Base-by-base conservation (phyloP, 345 rosid species). In the Camelina neglecta region DNA sequence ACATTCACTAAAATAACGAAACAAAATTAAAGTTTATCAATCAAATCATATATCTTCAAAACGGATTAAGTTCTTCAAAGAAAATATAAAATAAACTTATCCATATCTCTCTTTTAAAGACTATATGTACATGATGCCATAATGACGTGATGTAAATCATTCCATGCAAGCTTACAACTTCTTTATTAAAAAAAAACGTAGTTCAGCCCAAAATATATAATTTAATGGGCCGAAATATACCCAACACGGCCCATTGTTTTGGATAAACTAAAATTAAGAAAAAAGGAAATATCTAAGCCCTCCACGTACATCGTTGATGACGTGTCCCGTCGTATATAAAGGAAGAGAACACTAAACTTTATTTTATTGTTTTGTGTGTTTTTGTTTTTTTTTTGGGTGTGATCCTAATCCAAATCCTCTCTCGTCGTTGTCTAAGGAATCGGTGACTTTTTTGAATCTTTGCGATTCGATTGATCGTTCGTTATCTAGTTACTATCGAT, bases 401-500 rank as follows among this genome's bases (percentile, higher is more conserved):
- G 50, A 76, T 76, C 80, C 80, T 70, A 51, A 70, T 76, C 80
- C 72, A 70, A 57, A 69, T 45, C 75, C 13, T 35, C 50, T 70
- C 44, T 64, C 80, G 66, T 62, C 75, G 35, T n/a, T 76, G 70
- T 76, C 80, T 54, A 29, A 9, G 51, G 59, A 76, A 62, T 63
- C 75, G 75, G 75, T 70, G 80, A 76, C 71, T 71, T 76, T 71
- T 76, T 62, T 75, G 65, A 75, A 75, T 58, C 72, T 67, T 41
- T 3, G 45, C 9, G 47, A 31, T 42, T 74, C 63, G 58, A 45
- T 16, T 76, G 75, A 77, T 72, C 68, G 76, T 77, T 72, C 68
- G 76, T 77, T 72, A 63, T 76, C 71, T 29, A 4, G 1, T 26
- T 57, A 23, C 35, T 33, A 7, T 76, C 65, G 23, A 35, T 57